Evolutionary conservation across 768 basidiomycete species (phyloP).

Genomic region (Megacollybia marginata): DNA sequence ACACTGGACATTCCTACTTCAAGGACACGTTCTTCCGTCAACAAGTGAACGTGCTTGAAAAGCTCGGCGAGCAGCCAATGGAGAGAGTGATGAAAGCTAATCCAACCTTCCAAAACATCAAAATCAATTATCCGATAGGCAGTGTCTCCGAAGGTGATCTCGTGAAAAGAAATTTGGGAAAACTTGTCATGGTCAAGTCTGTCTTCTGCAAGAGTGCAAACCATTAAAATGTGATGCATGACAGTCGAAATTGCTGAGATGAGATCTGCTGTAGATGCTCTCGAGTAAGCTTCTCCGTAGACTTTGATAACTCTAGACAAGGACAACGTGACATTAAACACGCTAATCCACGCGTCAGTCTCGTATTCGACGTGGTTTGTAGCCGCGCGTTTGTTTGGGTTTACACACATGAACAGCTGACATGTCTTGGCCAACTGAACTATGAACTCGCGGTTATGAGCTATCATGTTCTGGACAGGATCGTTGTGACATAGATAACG

Average conservation of each 20-base stretch:
- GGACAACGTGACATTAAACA: constrained; percentile 92
- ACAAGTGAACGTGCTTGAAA: constrained; percentile 71
- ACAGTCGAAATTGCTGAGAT: constrained; percentile 62
- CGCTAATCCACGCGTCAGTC: constrained; percentile 93
- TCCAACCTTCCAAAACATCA: constrained; percentile 72
- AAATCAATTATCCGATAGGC: constrained; percentile 64
- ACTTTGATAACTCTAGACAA: constrained; percentile 84
- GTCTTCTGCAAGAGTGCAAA: constrained; percentile 61
- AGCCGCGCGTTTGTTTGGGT: constrained; percentile 80
- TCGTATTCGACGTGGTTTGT: constrained; percentile 92
- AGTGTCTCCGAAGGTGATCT: constrained; percentile 54
- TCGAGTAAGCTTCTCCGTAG: constrained; percentile 78
- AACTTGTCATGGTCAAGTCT: constrained; percentile 64
- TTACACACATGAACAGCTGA: constrained; percentile 88
- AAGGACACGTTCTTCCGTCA: constrained; percentile 47
- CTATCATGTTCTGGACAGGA: constrained; percentile 75
- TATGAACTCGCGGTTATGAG: constrained; percentile 59
- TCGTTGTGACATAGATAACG: constrained; percentile 78
- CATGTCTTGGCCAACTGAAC: constrained; percentile 69
- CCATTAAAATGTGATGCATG: constrained; percentile 62
- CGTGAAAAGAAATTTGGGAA: constrained; percentile 52
- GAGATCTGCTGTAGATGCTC: constrained; percentile 49
- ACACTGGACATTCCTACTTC: constrained; percentile 47
- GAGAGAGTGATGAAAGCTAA: constrained; percentile 89
- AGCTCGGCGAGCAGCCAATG: constrained; percentile 89